Evolutionary conservation across 2,329 filamentous ascomycete genomes (phyloP).

Genomic region (Septoria petroselini): DNA sequence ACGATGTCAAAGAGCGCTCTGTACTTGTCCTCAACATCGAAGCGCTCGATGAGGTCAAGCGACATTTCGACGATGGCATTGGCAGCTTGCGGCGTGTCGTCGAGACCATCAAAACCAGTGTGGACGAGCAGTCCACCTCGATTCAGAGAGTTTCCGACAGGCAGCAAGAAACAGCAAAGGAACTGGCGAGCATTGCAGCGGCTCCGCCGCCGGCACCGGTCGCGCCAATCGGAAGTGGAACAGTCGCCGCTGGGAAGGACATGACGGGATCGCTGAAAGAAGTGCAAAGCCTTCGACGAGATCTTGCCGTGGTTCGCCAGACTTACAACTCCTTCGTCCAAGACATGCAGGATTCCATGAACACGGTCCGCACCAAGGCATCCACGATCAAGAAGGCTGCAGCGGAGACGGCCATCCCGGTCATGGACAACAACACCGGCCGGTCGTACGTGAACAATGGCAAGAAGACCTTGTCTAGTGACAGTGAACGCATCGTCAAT

Average conservation of each 20-base stretch:
- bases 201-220: conserved; percentile 43
- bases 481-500: conserved; percentile 85
- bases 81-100: conserved; percentile 75
- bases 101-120: conserved; percentile 77
- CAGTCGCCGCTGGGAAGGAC: conserved; percentile 31
- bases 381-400: conserved; percentile 73
- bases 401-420: conserved; percentile 66
- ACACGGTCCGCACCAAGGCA: conserved; percentile 75
- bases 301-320: conserved; percentile 86
- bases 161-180: conserved; percentile 83
- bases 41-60: conserved; percentile 89
- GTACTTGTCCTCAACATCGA: conserved; percentile 95
- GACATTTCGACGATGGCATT: conserved; percentile 90
- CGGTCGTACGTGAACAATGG: conserved; percentile 80
- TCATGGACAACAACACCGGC: conserved; percentile 72
- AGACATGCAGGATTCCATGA: conserved; percentile 86
- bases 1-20: conserved; percentile 88
- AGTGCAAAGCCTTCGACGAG: conserved; percentile 76
- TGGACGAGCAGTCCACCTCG: conserved; percentile 77
- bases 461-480: conserved; percentile 79
- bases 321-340: conserved; percentile 89
- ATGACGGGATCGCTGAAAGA: conserved; percentile 67
- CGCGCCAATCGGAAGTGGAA: conserved; percentile 33
- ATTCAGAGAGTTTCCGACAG: conserved; percentile 85
- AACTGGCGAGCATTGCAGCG: conserved; percentile 67